Base-by-base conservation (phyloP, 306 rosid genomes). In the Vigna hirtella region DNA sequence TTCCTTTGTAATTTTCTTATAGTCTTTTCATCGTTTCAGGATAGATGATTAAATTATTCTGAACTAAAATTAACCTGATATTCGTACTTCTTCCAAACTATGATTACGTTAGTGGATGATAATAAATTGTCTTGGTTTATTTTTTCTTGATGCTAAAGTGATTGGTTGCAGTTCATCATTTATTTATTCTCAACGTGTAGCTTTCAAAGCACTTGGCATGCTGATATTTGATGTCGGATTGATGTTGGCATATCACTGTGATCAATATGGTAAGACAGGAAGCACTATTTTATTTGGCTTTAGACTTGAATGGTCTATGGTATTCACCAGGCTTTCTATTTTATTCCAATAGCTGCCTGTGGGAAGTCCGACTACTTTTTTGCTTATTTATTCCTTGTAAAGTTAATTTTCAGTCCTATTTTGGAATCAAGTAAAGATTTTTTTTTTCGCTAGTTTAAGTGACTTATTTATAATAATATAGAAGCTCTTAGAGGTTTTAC, bases 131-230 rank as follows among this genome's bases (percentile, higher is more conserved):
- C 56, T 32, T 24, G 15, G 48, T 64, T 64, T 74, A 49, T 59
- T 48, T 62, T 65, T 18, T 26, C 63, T 52, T n/a, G 77, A 26
- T 36, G 52, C 48, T 68, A 78, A 43, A 52, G 15, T 73, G 67
- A 73, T 76, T 80, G 66, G 59, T 68, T 79, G 55, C 82, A 81
- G 14, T 59, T 78, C 70, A 64, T 66, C 17, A 62, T 72, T 71
- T 58, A 20, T 72, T 47, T 74, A 56, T 63, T 62, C 48, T 47
- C 70, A 52, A 16, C 43, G 1, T 89, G 88, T 78, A 94, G 98
- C 97, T 84, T 94, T 94, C 79, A 92, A 94, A 88, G 87, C 97
- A 79, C 93, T 94, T 66, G 97, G 97, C 76, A 91, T 89, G 95
- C 84, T 92, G 87, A 89, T 94, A 68, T 83, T 89, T 82, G 93